Percentiles rank a stretch among this genome's conserved stretches.
These are phyloP conservation scores for Penicillium nucicola DNA, from an alignment of 495 filamentous ascomycete species.

Conservation along the genomic window DNA sequence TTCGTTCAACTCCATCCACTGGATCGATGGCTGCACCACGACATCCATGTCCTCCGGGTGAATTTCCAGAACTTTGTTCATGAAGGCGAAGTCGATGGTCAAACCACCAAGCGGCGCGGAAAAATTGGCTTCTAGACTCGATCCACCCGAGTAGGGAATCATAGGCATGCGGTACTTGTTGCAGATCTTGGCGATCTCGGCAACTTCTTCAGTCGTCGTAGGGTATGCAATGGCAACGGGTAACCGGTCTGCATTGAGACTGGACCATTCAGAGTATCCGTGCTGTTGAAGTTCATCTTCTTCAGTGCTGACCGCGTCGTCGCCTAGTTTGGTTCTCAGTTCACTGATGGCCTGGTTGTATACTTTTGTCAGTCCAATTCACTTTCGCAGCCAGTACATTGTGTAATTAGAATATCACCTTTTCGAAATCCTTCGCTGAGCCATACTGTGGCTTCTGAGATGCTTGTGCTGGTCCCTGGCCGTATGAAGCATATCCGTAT, in stretches of 20 bases:
- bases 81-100: constrained; percentile 82
- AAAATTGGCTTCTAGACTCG: constrained; percentile 86
- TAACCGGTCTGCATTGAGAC: constrained; percentile 70
- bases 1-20: constrained; percentile 88
- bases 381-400: constrained; percentile 13
- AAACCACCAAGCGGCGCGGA: constrained; percentile 81
- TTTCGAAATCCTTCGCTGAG: constrained; percentile 37
- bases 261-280: constrained; percentile 89
- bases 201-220: constrained; percentile 75
- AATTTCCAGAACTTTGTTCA: constrained; percentile 77
- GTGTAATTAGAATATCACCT: constrained; percentile 22
- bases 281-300: constrained; percentile 76
- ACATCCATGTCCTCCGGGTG: constrained; percentile 89
- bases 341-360: constrained; percentile 56
- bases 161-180: constrained; percentile 81
- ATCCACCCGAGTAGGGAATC: constrained; percentile 80
- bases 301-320: constrained; percentile 78
- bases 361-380: constrained; percentile 22
- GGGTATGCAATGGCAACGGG: constrained; percentile 83
- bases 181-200: constrained; percentile 75
- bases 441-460: constrained; percentile 35
- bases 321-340: constrained; percentile 55
- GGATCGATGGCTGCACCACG: constrained; percentile 83
- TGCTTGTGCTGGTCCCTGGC: constrained; percentile 8
- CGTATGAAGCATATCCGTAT: constrained; percentile 30